Percentiles rank a stretch among this genome's conserved stretches.
These are phyloP conservation scores for Lentinula edodes DNA, from an alignment of 768 basidiomycete species.

Conservation along the genomic window DNA sequence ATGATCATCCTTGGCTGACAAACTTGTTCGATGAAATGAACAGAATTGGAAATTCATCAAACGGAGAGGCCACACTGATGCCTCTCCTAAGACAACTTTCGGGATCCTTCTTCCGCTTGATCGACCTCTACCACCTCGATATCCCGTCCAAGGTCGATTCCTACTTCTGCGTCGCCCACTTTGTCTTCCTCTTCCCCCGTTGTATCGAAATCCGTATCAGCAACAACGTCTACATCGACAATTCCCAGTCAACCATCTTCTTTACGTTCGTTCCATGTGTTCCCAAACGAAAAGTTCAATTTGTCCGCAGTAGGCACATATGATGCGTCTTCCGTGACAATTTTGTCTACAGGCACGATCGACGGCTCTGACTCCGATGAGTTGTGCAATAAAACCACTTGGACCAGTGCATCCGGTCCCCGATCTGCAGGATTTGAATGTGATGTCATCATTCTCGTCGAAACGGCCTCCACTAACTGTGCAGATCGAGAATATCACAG, in stretches of 20 bases:
- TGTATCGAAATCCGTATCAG: neutral
- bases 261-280: neutral
- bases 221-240: neutral
- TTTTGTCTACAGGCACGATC: constrained; percentile 11
- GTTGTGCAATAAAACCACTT: constrained; percentile 39
- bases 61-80: constrained; percentile 9
- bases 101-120: neutral
- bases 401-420: constrained; percentile 20
- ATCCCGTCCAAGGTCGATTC: neutral
- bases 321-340: neutral
- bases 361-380: constrained; percentile 47
- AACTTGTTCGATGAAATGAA: constrained; percentile 14
- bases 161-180: neutral
- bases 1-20: constrained; percentile 22
- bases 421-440: neutral
- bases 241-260: neutral
- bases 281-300: neutral
- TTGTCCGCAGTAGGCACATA: neutral
- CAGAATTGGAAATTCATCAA: constrained; percentile 5
- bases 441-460: constrained; percentile 8
- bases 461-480: constrained; percentile 40
- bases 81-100: neutral
- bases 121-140: neutral
- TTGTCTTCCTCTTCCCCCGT: neutral
- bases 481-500: constrained; percentile 28